Evolutionary conservation across 2,329 filamentous ascomycete genomes (phyloP), one percentile per base, ranked within the genome.

Genomic region (Albophoma yamanashiensis): DNA sequence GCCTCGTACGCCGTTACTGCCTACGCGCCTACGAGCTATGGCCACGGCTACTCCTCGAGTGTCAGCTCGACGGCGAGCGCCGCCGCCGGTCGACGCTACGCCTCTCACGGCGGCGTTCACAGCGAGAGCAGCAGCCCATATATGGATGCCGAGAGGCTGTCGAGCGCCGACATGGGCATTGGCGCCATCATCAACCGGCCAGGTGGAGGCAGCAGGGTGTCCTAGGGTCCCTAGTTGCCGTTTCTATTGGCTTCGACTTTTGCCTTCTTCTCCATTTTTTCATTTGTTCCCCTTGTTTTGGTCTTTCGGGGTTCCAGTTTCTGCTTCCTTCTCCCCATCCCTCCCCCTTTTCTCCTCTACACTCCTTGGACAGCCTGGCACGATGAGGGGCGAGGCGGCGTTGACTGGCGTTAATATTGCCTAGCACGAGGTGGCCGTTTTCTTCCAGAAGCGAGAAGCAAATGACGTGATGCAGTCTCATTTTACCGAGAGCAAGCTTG

Each of bases 151-250:
- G 76, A 78, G 64, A 72, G 82, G 50, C 73, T 84, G 59, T 75
- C 82, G 7, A 82, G 80, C 63, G 79, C 80, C 56, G 83, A 85
- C 65, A 85, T 86, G 82, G 82, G 81, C 31, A 85, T 87, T 65
- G 79, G 80, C 58, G 75, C 80, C 57, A 79, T 86, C 61, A 82
- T 86, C 65, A 83, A 85, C 70, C 76, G 80, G 31, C 75, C 78
- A 17, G 68, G 70, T 11, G 68, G 71, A 42, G 67, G 68, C 38
- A 67, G 43, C 68, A 60, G 59, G 38, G 27, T 55, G 15, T 38
- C 43, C 34, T 60, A 59, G 64, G 56, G 50, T 4, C 4, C 4
- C 15, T 5, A 11, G n/a, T 47, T 17, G 7, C n/a, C 59, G 17
- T 17, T 50, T 43, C 40, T 14, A 12, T 58, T 43, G 22, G 7